Evolutionary conservation across 306 rosid species (phyloP), one percentile per base, ranked within the genome.

Genomic region (Quercus gilva): DNA sequence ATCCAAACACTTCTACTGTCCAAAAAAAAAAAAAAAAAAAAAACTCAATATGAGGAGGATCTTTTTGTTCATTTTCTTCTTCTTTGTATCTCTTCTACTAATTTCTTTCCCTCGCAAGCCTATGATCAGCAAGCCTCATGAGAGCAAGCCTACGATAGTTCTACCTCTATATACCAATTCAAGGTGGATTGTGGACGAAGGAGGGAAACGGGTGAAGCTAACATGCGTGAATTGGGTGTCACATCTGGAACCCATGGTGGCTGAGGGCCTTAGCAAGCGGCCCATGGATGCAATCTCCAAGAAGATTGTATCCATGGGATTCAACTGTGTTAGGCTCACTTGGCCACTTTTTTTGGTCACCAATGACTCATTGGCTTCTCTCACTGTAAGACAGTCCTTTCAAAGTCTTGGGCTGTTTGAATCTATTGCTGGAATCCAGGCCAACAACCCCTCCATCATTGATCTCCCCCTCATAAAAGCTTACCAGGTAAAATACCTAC

Each of bases 301-400:
- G n/a, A 80, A 77, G 3, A 85, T 95, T 15, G 57, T 67, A 25
- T 76, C 88, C 10, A 80, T 92, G 85, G 99, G 99, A 26, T 92
- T 95, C 79, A 95, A 95, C 85, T 95, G 99, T 79, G 98, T 92
- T 5, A 87, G 99, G 74, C 91, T 95, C 37, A 92, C 99, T 67
- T 95, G 98, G 97, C 99, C 99, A 0, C 79, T 85, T 17, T 74
- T 77, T 35, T 65, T 95, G 26, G 61, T 80, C 31, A 90, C 95
- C 33, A 87, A 92, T 55, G 89, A 89, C 4, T 84, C 98, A 5
- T 85, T 95, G 9, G 87, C 89, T 14, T 80, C 92, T 49, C 84
- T 89, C 78, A 84, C 97, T 1, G 99, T 95, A n/a, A 78, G 99
- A 20, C 74, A 84, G 73, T 95, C 99, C 2, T 90, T 95, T 69